phyloP scores from a whole-genome alignment of 345 rosid genomes.

The Pistacia integerrima region DNA sequence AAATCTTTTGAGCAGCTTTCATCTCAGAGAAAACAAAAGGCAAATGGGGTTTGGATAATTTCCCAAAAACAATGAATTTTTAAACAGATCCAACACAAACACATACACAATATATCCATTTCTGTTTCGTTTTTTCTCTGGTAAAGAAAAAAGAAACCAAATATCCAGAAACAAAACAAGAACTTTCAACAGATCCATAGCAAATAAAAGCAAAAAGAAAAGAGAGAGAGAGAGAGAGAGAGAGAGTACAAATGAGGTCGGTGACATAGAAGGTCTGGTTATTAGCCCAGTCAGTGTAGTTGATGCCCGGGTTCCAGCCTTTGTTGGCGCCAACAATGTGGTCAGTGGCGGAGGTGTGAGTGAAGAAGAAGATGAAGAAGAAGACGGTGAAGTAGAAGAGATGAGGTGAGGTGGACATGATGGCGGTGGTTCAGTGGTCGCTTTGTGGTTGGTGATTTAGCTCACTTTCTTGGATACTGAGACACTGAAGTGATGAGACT shows the following conservation, averaged over 20 bases:
- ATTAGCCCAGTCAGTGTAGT: slow-evolving; percentile 76
- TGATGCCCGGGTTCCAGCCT: slow-evolving; percentile 76
- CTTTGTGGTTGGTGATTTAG: neutral
- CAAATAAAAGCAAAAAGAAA: neutral
- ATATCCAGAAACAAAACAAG: neutral
- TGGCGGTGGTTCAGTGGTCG: neutral
- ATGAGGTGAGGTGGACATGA: slow-evolving; percentile 18
- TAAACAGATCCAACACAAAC: neutral
- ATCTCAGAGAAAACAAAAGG: neutral
- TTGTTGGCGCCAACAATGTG: slow-evolving; percentile 83
- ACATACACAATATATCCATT: neutral
- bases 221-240: slow-evolving; percentile 10
- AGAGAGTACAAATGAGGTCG: slow-evolving; percentile 65
- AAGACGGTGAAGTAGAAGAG: neutral
- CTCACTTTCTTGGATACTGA: neutral
- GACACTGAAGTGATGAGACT: neutral
- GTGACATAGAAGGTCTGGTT: slow-evolving; percentile 74
- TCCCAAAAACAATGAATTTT: neutral
- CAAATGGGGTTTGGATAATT: neutral
- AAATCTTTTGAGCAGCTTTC: neutral
- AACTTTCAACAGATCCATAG: slow-evolving; percentile 6
- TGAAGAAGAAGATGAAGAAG: slow-evolving; percentile 23
- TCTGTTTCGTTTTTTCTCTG: neutral
- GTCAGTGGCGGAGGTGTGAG: slow-evolving; percentile 53
- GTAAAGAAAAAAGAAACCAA: neutral